Evolutionary conservation across 2,329 filamentous ascomycete genomes (phyloP).

Genomic region (Scedosporium aurantiacum): DNA sequence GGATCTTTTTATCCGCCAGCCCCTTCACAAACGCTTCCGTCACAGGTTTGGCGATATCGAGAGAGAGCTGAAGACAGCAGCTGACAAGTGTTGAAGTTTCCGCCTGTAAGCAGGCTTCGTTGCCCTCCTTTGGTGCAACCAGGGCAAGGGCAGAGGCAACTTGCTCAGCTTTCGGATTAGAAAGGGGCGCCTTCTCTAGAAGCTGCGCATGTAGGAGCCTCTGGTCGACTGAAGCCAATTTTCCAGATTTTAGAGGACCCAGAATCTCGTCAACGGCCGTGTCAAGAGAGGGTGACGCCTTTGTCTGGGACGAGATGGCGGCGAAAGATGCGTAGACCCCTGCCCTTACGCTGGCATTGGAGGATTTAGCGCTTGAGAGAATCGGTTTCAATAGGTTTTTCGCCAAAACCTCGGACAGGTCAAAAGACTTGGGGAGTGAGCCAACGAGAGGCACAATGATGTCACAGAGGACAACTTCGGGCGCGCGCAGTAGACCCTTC

Average conservation of each 20-base stretch:
- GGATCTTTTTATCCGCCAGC: conserved; percentile 70
- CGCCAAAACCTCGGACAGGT: conserved; percentile 65
- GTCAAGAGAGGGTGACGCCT: conserved; percentile 45
- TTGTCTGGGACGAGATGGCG: conserved; percentile 51
- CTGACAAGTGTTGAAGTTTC: conserved; percentile 63
- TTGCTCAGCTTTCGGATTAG: conserved; percentile 51
- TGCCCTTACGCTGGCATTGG: conserved; percentile 64
- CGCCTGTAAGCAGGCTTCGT: conserved; percentile 67
- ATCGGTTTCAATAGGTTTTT: conserved; percentile 73
- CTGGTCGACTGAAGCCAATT: conserved; percentile 76
- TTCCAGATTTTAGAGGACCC: conserved; percentile 68
- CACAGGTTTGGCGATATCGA: conserved; percentile 53
- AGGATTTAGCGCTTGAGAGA: conserved; percentile 84
- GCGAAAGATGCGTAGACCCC: conserved; percentile 68
- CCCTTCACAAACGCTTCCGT: conserved; percentile 70
- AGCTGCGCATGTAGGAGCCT: conserved; percentile 74
- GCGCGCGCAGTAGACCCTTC: conserved; percentile 77
- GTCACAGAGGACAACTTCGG: conserved; percentile 77
- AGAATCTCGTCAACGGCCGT: conserved; percentile 70
- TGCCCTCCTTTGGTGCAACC: conserved; percentile 73
- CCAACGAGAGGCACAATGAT: conserved; percentile 63
- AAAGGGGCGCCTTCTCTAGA: conserved; percentile 53
- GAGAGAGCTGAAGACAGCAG: conserved; percentile 48
- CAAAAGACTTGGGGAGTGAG: conserved; percentile 57
- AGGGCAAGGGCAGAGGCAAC: conserved; percentile 55